phyloP scores from a whole-genome alignment of 129 eudicot species.

The Oenanthe sinensis region DNA sequence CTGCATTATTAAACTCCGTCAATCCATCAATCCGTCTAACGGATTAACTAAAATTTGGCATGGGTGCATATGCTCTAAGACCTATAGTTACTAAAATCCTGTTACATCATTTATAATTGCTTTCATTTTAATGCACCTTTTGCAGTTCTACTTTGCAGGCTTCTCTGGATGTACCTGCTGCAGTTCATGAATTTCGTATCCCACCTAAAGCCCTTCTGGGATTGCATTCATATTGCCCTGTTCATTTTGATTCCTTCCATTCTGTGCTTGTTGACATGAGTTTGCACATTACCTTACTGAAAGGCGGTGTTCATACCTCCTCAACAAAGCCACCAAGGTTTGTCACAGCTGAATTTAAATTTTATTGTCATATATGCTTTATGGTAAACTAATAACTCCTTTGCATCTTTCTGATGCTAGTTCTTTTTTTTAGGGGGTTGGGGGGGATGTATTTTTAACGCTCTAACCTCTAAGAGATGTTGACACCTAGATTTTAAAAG shows the following conservation, averaged over 20 bases:
- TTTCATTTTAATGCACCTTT: conserved; percentile 37
- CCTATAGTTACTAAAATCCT: not conserved
- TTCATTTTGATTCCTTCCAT: conserved; percentile 94
- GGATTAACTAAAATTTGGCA: too few relatives aligned
- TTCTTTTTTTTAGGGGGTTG: not conserved
- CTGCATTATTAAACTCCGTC: too few relatives aligned
- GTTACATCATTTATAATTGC: not conserved
- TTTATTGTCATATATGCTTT: not conserved
- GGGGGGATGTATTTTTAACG: not conserved
- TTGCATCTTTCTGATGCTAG: not conserved
- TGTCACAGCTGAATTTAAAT: conserved; percentile 18
- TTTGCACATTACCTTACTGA: conserved; percentile 68
- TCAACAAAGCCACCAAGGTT: conserved; percentile 63
- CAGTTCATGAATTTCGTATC: conserved; percentile 89
- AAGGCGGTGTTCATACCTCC: conserved; percentile 50
- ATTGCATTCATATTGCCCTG: conserved; percentile 91
- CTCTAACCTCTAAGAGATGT: not conserved
- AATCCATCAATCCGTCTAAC: too few relatives aligned
- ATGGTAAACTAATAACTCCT: not conserved
- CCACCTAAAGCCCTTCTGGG: conserved; percentile 96
- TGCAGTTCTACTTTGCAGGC: conserved; percentile 71
- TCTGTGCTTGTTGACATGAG: conserved; percentile 79
- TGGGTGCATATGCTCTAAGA: too few relatives aligned
- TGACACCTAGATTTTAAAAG: not conserved
- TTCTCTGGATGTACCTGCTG: conserved; percentile 70